A percentile compares a stretch with the other conserved stretches of the same genome.
Conservation (phyloP, 441 rosid genomes). For the Geranium incanum region DNA sequence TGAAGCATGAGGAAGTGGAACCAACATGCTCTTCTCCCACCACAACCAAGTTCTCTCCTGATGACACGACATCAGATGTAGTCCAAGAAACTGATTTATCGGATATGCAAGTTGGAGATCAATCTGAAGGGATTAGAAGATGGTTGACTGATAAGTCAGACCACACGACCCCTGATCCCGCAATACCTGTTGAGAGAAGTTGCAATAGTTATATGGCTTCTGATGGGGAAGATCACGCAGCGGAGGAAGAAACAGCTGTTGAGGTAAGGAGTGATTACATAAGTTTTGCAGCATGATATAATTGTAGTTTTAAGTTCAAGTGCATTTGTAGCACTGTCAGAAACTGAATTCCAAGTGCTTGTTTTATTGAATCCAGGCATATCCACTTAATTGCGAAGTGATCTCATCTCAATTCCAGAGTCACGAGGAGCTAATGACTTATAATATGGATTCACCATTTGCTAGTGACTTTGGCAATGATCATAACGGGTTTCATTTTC, state of each 20-base stretch:
- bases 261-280: constrained; percentile 34
- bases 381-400: constrained; percentile 31
- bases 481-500: constrained; percentile 34
- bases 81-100: constrained; percentile 47
- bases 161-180: constrained; percentile 24
- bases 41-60: constrained; percentile 47
- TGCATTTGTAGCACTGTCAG: neutral
- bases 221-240: constrained; percentile 39
- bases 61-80: constrained; percentile 55
- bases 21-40: constrained; percentile 46
- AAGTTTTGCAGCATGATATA: neutral
- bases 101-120: constrained; percentile 22
- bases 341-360: neutral
- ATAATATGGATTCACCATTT: constrained; percentile 42
- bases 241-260: constrained; percentile 27
- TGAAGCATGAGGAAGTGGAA: constrained; percentile 45
- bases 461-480: constrained; percentile 56
- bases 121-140: constrained; percentile 27
- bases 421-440: constrained; percentile 26
- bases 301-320: neutral
- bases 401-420: constrained; percentile 32
- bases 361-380: constrained; percentile 28
- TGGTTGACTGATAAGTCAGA: constrained; percentile 32
- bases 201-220: constrained; percentile 44
- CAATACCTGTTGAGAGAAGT: constrained; percentile 32